Evolutionary conservation across 805 yeast genomes (phyloP), one percentile per base, ranked within the genome.

Genomic region (Hanseniaspora vineae): DNA sequence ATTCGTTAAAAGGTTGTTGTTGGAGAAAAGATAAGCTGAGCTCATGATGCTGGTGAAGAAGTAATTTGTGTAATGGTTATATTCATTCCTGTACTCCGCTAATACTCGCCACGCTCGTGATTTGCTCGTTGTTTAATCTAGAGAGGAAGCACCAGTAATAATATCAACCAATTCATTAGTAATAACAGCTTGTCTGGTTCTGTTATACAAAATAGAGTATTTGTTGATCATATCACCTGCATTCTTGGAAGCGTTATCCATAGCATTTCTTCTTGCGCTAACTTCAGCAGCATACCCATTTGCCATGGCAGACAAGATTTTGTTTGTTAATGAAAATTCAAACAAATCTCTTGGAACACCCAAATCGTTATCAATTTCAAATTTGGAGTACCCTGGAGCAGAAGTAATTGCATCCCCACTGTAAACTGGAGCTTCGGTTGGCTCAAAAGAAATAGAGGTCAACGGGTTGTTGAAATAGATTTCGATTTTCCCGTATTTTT

Each of bases 121-220:
- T n/a, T n/a, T n/a, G n/a, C n/a, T 42, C 19, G 43, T 37, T 17
- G 42, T 45, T 67, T 84, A 90, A 75, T 84, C 96, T 74, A 92
- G 81, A 51, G 97, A 87, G 55, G 97, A 87, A 64, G 98, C 98
- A 88, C 98, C 98, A 62, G 98, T 92, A 70, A 92, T 90, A 66
- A 92, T 92, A 75, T 92, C 98, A 66, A 92, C 98, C 81, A 92
- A 77, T 78, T 92, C 98, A 80, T 92, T 92, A 72, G 97, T 89
- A 66, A 90, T 90, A 66, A 89, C 96, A 58, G 97, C 96, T 79
- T 92, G 98, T 78, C 97, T 87, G 65, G 97, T 84, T 80, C 98
- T 90, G 89, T 92, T 92, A 76, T 92, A 92, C 72, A 92, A 81
- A 70, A 92, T 92, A 58, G 97, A 84, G 84, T 85, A 90, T 66